Percentiles rank a stretch among this genome's conserved stretches.
phyloP scores from a whole-genome alignment of 2,329 filamentous ascomycete species.

The Teratosphaeria viscida region DNA sequence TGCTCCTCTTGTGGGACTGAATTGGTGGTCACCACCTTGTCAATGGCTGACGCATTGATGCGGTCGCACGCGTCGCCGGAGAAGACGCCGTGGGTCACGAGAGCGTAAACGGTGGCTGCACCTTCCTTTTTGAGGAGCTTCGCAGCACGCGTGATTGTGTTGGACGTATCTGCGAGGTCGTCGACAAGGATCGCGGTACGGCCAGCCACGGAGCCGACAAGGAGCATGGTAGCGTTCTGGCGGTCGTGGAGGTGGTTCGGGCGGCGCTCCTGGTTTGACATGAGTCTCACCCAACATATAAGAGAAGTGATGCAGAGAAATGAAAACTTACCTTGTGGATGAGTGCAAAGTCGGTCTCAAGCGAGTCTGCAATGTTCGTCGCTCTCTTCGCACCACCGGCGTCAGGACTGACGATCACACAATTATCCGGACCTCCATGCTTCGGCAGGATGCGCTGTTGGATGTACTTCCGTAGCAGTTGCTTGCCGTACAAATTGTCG shows the following conservation, averaged over 20 bases:
- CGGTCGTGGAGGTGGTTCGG: conserved; percentile 79
- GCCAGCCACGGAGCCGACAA: conserved; percentile 75
- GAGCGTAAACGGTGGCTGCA: conserved; percentile 79
- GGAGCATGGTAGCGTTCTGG: conserved; percentile 78
- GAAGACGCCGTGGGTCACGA: conserved; percentile 90
- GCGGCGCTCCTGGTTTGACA: conserved; percentile 58
- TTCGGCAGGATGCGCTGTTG: conserved; percentile 76
- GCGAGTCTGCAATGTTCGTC: conserved; percentile 83
- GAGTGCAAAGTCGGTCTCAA: conserved; percentile 90
- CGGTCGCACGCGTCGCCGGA: conserved; percentile 90
- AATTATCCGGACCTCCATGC: conserved; percentile 43
- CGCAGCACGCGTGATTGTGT: conserved; percentile 91
- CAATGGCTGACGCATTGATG: conserved; percentile 84
- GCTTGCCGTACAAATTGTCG: conserved; percentile 87
- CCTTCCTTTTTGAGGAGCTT: conserved; percentile 92
- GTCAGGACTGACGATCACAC: conserved; percentile 87
- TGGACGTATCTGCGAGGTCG: conserved; percentile 89
- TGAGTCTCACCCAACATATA: conserved; percentile 5
- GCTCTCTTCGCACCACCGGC: conserved; percentile 94
- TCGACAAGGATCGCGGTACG: conserved; percentile 84
- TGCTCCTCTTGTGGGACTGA: conserved; percentile 85
- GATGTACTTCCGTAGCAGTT: conserved; percentile 57
- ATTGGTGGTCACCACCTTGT: conserved; percentile 82
- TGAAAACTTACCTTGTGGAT: conserved; percentile 74
- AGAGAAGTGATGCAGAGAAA: background rate